Conservation (phyloP, 192 early-diverging fungal species). For the Coemansia sp. region DNA sequence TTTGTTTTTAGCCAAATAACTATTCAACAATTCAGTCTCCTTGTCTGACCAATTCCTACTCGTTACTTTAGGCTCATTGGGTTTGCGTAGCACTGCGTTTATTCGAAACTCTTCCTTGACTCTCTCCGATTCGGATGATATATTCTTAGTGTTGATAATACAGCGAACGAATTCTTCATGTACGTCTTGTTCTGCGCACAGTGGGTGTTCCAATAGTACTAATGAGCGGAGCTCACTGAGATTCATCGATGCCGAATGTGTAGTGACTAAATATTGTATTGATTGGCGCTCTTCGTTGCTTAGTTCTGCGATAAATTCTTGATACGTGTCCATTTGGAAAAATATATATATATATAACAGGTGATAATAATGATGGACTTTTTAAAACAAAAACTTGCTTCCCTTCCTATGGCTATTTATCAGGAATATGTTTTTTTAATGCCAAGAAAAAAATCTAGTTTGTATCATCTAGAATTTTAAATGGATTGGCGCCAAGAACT, state of each 20-base stretch:
- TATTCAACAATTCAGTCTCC: constrained; percentile 12
- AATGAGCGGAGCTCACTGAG: not conserved
- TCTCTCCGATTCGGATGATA: not conserved
- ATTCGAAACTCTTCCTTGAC: not conserved
- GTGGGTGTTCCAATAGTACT: not conserved
- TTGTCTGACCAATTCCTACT: constrained; percentile 22
- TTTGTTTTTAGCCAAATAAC: constrained; percentile 10
- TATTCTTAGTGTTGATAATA: not conserved
- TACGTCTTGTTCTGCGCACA: constrained; percentile 14
- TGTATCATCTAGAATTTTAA: no score
- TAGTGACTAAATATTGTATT: constrained; percentile 7
- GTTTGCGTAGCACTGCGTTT: not conserved
- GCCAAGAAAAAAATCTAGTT: no score
- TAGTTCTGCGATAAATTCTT: constrained; percentile 23
- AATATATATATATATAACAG: no score
- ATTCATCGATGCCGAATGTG: not conserved
- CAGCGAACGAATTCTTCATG: not conserved
- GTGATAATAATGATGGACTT: no score
- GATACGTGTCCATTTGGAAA: not conserved
- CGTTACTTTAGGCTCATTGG: not conserved
- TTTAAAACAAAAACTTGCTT: no score
- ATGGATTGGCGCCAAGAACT: no score
- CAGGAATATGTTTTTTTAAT: no score
- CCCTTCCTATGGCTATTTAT: no score
- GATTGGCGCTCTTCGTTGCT: constrained; percentile 13